Evolutionary conservation across 2,329 filamentous ascomycete genomes (phyloP), one percentile per base, ranked within the genome.

Genomic region (Xylariales sp.): DNA sequence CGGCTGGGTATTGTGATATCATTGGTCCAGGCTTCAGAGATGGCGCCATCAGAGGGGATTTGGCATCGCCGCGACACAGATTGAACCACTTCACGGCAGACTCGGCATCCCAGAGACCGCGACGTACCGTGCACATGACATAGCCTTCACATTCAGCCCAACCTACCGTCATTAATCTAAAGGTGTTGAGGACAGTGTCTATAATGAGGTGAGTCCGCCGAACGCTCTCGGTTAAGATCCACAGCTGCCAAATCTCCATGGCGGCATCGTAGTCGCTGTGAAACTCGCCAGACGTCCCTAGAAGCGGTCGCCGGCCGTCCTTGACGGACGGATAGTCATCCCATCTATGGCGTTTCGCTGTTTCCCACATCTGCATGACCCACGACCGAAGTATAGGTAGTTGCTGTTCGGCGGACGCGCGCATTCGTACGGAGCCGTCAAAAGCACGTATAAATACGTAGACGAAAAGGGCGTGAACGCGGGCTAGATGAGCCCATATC

Each of bases 161-260:
- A 12, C 64, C 64, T 16, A n/a, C 28, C 18, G 52, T 57, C 58
- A 66, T 62, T 23, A 62, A 52, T 7, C 18, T 10, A n/a, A 56
- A 66, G 5, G 53, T 66, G 36, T 66, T 66, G 16, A 66, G 57
- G 34, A 57, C 43, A 12, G 45, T 52, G 3, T 62, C 58, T 32
- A 66, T 53, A 14, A 66, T 53, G 50, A 66, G 46, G 8, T 62
- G 52, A n/a, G 57, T 62, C n/a, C 64, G 64, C 3, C 64, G 64
- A 39, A 66, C 52, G 12, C 64, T 62, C 46, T 66, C 64, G 6
- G 58, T 62, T 36, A 66, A 30, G 46, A 66, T 66, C 64, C 64
- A 66, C 8, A 66, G 64, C 43, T 62, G 57, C 64, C 64, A 66
- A 10, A 66, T 66, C 64, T 62, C 57, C 52, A 28, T 58, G 0